These are phyloP conservation scores for Cymodocea nodosa DNA, from an alignment of 116 monocot species.

Conservation along the genomic window DNA sequence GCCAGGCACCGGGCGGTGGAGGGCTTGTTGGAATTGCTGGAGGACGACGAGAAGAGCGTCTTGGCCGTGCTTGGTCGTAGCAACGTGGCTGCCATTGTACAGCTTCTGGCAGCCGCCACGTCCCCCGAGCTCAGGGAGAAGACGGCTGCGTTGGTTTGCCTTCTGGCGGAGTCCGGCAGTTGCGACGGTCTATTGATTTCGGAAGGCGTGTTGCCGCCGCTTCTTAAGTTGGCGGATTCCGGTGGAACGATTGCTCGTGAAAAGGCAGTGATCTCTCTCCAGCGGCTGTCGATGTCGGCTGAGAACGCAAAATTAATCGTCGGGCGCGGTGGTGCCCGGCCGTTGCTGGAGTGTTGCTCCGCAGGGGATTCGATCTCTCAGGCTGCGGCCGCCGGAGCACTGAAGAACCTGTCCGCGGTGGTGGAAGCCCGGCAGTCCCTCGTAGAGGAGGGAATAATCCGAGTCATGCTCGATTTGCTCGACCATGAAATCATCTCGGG, in stretches of 20 bases:
- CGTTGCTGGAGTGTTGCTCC: conserved; percentile 44
- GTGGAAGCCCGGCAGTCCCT: conserved; percentile 47
- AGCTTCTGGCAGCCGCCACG: conserved; percentile 42
- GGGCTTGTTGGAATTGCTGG: too few relatives aligned
- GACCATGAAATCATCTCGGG: conserved; percentile 33
- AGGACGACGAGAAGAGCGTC: conserved; percentile 44
- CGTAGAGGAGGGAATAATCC: conserved; percentile 51
- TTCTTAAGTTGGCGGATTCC: too few relatives aligned
- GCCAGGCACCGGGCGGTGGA: too few relatives aligned
- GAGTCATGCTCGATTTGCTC: conserved; percentile 45
- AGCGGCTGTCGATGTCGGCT: conserved; percentile 15
- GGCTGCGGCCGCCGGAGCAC: conserved; percentile 40
- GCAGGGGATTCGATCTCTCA: conserved; percentile 47
- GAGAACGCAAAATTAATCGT: conserved; percentile 45
- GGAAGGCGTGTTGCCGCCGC: too few relatives aligned
- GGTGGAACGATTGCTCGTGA: too few relatives aligned
- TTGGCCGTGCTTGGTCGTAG: conserved; percentile 34
- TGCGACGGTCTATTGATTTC: too few relatives aligned
- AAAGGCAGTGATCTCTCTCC: too few relatives aligned
- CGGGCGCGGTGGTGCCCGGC: conserved; percentile 35
- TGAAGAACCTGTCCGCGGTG: conserved; percentile 62
- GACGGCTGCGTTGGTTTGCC: too few relatives aligned
- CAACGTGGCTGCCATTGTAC: conserved; percentile 48
- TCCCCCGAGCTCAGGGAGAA: conserved; percentile 38
- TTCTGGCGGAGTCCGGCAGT: too few relatives aligned